Evolutionary conservation across 768 basidiomycete species (phyloP).

Genomic region (Psilocybe sp.): DNA sequence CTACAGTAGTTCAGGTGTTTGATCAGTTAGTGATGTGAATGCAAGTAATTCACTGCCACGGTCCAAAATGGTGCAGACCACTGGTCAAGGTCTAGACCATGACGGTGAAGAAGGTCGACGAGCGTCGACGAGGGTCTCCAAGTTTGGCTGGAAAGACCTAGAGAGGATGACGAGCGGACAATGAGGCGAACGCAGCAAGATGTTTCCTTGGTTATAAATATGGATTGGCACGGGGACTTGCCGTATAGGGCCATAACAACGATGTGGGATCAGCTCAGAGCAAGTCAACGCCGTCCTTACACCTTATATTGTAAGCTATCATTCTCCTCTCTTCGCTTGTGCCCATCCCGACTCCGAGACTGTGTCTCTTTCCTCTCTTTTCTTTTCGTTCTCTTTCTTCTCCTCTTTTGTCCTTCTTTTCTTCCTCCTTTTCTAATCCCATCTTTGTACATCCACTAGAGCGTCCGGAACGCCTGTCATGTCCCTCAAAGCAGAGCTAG

Average conservation of each 20-base stretch:
- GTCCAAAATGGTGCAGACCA: no score
- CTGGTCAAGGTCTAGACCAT: neutral
- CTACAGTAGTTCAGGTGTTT: constrained; percentile 14
- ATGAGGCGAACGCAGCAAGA: neutral
- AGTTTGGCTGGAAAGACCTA: constrained; percentile 14
- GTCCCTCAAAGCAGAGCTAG: constrained; percentile 76
- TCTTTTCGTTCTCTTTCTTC: constrained; percentile 17
- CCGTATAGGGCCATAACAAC: constrained; percentile 18
- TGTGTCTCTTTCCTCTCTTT: constrained; percentile 37
- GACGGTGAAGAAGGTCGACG: constrained; percentile 3
- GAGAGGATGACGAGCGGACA: constrained; percentile 1
- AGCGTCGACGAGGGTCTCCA: constrained; percentile 8
- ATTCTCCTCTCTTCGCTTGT: constrained; percentile 22
- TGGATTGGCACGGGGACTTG: neutral
- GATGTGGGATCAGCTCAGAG: constrained; percentile 18
- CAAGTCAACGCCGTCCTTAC: constrained; percentile 17
- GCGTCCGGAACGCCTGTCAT: constrained; percentile 42
- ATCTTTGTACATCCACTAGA: constrained; percentile 19
- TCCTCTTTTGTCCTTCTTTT: constrained; percentile 19
- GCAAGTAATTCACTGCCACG: neutral
- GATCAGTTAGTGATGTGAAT: neutral
- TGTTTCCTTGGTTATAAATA: constrained; percentile 23
- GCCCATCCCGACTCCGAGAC: constrained; percentile 32
- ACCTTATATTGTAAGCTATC: constrained; percentile 20
- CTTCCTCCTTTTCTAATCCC: constrained; percentile 24